Evolutionary conservation across 2,329 filamentous ascomycete species (phyloP), one percentile per base, ranked within the genome.

Genomic region (Anthostomella pinea): DNA sequence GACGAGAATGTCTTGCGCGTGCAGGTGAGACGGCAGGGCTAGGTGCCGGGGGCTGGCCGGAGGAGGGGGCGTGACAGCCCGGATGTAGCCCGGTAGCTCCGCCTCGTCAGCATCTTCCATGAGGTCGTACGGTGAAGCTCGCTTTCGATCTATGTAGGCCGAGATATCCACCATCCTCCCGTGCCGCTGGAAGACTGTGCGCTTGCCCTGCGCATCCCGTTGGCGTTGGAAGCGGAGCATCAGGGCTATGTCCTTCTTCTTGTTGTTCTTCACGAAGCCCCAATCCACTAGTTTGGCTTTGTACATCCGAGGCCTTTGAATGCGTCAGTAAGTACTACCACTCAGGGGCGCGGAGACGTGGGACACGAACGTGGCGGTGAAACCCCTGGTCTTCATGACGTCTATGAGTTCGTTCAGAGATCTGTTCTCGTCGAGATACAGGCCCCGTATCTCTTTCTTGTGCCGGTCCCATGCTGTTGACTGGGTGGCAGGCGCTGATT

Each of bases 301-400:
- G 29, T 52, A 53, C 51, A 53, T 53, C 25, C 49, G 47, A 16
- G 46, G n/a, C n/a, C n/a, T n/a, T n/a, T n/a, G n/a, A n/a, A n/a
- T n/a, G n/a, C n/a, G n/a, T n/a, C n/a, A n/a, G n/a, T n/a, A n/a
- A n/a, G n/a, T n/a, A n/a, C n/a, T n/a, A n/a, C n/a, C n/a, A n/a
- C n/a, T n/a, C n/a, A n/a, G n/a, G n/a, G n/a, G n/a, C n/a, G n/a
- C n/a, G n/a, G n/a, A n/a, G n/a, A n/a, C n/a, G n/a, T n/a, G n/a
- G n/a, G n/a, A 11, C 21, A 23, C 21, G 11, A n/a, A n/a, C n/a
- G n/a, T n/a, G n/a, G n/a, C n/a, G n/a, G n/a, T n/a, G n/a, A n/a
- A n/a, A n/a, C n/a, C n/a, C n/a, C n/a, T n/a, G n/a, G n/a, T n/a
- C n/a, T n/a, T n/a, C n/a, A n/a, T n/a, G n/a, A n/a, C n/a, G n/a